Percentiles rank a stretch among this genome's conserved stretches.
phyloP scores from a whole-genome alignment of 2,329 filamentous ascomycete species.

The Colletotrichum chlorophyti region DNA sequence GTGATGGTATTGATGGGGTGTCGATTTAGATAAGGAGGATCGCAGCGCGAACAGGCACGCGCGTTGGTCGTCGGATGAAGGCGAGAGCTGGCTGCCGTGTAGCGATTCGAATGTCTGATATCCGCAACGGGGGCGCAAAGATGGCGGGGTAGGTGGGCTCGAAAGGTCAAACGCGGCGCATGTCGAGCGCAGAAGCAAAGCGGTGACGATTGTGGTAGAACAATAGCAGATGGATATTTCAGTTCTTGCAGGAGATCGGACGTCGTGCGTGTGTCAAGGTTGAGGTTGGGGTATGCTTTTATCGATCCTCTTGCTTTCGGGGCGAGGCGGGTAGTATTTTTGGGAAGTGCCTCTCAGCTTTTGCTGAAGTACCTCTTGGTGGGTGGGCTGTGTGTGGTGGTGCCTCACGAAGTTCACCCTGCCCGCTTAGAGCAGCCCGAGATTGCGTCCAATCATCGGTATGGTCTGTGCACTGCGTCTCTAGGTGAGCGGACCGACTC shows the following conservation, averaged over 20 bases:
- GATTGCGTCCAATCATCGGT: slow-evolving; percentile 12
- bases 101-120: slow-evolving; percentile 7
- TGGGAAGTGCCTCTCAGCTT: slow-evolving; percentile 26
- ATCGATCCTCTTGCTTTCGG: neutral
- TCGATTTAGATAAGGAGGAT: slow-evolving; percentile 6
- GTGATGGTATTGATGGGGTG: slow-evolving; percentile 32
- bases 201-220: neutral
- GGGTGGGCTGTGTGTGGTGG: slow-evolving; percentile 24
- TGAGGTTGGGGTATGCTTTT: slow-evolving; percentile 3
- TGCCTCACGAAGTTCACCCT: slow-evolving; percentile 24
- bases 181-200: slow-evolving; percentile 16
- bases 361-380: slow-evolving; percentile 27
- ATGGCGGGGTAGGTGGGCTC: slow-evolving; percentile 26
- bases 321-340: slow-evolving; percentile 14
- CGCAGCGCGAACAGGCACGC: slow-evolving; percentile 9
- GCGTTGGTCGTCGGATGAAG: slow-evolving; percentile 6
- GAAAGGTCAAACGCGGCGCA: slow-evolving; percentile 24
- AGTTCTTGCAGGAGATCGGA: slow-evolving; percentile 1
- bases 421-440: slow-evolving; percentile 25
- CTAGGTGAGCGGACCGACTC: slow-evolving; percentile 1
- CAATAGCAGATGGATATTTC: neutral
- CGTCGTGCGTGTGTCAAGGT: neutral
- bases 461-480: slow-evolving; percentile 3
- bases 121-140: slow-evolving; percentile 22
- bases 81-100: neutral